Evolutionary conservation across 768 basidiomycete species (phyloP), one percentile per base, ranked within the genome.

Genomic region (Filobasidium floriforme): DNA sequence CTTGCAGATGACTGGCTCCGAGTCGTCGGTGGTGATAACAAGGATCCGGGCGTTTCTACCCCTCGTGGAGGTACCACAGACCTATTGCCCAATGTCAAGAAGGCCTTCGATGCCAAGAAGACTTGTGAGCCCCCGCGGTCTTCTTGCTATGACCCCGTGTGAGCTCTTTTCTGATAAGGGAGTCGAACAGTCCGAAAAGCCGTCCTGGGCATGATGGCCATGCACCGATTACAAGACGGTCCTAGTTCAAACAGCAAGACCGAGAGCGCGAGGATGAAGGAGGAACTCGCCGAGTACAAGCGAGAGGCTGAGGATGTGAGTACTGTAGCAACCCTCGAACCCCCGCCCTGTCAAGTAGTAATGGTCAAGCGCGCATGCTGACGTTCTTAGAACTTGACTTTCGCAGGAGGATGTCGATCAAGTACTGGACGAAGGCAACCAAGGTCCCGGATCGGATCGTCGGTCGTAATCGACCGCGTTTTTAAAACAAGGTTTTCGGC

Each of bases 41-140:
- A 84, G 61, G 82, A 83, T 24, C 86, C 90, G 81, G 89, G 85
- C 77, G 89, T 89, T 41, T 79, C 83, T 41, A 86, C 87, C 71
- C 83, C 84, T 18, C 79, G 81, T 64, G 88, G 88, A 55, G 81
- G 81, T 52, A 86, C 87, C 29, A 84, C 84, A 26, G 87, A 96
- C 80, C 82, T 98, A 73, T 80, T 97, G 72, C 93, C 94, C 32
- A 85, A 88, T 54, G 88, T 98, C 79, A 89, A 87, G 83, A 89
- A 85, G 79, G 87, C 86, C 37, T 92, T 96, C 81, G 86, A 96
- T 75, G 92, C 90, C 40, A 89, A 85, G 81, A 85, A 84, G 79
- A 85, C 89, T 19, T 94, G 90, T 90, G 73, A 62, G 88, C 83
- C 12, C 19, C 51, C 32, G 4, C 32, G 9, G 32, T 37, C 32